A percentile compares a stretch with the other conserved stretches of the same genome.
These are phyloP conservation scores for Funneliformis mosseae DNA, from an alignment of 192 early-diverging fungal species.

Conservation along the genomic window DNA sequence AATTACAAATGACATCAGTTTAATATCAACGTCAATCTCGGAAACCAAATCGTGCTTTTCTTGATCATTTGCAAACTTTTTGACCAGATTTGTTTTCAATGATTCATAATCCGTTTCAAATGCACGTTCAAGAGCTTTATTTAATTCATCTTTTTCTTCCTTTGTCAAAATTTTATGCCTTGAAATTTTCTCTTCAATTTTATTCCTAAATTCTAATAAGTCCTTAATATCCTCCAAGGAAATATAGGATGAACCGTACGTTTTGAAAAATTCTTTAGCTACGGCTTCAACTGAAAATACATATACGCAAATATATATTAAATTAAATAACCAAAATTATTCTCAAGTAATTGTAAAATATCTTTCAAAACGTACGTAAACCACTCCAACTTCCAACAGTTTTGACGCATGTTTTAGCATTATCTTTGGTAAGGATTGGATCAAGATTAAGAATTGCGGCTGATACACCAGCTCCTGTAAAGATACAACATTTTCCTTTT, in stretches of 20 bases:
- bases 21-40: too few species aligned
- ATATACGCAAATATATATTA: too few species aligned
- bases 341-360: background rate
- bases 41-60: too few species aligned
- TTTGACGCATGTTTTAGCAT: background rate
- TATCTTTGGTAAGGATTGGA: background rate
- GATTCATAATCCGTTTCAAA: too few species aligned
- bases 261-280: background rate
- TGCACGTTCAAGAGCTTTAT: background rate
- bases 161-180: background rate
- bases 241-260: background rate
- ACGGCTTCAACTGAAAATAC: background rate
- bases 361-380: background rate
- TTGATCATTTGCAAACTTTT: too few species aligned
- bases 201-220: background rate
- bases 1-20: too few species aligned
- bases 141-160: background rate
- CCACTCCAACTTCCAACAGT: background rate
- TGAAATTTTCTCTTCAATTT: background rate
- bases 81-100: too few species aligned
- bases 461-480: slow-evolving; percentile 5
- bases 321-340: too few species aligned
- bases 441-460: background rate
- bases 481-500: background rate
- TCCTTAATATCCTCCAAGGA: background rate